Conservation (phyloP, 106 monocot species). For the Narthecium ossifragum region DNA sequence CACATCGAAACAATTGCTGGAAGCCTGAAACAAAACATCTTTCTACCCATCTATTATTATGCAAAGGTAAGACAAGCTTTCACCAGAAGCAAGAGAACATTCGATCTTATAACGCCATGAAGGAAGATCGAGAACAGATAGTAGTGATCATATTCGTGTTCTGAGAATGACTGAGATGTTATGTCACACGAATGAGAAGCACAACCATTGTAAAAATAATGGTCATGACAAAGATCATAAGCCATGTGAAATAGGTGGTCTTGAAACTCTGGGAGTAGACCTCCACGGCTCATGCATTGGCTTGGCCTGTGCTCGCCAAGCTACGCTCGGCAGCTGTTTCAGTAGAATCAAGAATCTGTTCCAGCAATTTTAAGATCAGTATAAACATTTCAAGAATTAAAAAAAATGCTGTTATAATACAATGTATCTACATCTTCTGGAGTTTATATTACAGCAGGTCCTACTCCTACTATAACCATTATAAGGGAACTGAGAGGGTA, state of each 20-base stretch:
- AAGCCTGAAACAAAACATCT: too few relatives aligned
- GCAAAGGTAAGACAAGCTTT: too few relatives aligned
- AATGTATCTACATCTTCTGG: background rate
- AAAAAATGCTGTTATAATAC: background rate
- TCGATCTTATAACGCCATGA: too few relatives aligned
- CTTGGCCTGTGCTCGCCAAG: slow-evolving; percentile 75
- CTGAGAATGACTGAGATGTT: too few relatives aligned
- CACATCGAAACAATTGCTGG: too few relatives aligned
- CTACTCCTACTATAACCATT: background rate
- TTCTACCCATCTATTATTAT: too few relatives aligned
- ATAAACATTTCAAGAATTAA: background rate
- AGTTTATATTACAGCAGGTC: background rate
- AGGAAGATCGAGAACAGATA: too few relatives aligned
- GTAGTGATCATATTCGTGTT: too few relatives aligned
- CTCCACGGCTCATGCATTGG: slow-evolving; percentile 56
- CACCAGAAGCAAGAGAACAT: too few relatives aligned
- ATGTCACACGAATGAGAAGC: slow-evolving; percentile 85
- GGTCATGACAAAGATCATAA: slow-evolving; percentile 60
- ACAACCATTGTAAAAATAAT: slow-evolving; percentile 77
- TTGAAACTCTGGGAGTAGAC: slow-evolving; percentile 64
- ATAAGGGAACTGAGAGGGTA: background rate
- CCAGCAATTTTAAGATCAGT: background rate
- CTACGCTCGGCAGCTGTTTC: slow-evolving; percentile 88
- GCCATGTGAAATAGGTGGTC: slow-evolving; percentile 80
- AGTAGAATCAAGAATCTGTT: slow-evolving; percentile 80